These are phyloP conservation scores for Nematocida ausubeli DNA, from an alignment of 371 early-diverging fungal genomes.

Conservation along the genomic window DNA sequence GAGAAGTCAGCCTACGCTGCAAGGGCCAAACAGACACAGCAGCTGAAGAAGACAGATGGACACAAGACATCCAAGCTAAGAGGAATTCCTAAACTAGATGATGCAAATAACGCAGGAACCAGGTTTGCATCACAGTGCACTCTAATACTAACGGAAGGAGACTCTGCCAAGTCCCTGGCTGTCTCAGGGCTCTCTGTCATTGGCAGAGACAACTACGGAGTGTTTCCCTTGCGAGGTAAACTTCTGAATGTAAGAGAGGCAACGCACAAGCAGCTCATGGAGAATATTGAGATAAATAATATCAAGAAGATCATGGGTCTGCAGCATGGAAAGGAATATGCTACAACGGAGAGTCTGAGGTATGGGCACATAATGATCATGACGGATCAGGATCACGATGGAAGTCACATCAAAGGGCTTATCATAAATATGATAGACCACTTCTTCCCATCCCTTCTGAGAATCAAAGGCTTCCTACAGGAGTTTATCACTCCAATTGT, in stretches of 20 bases:
- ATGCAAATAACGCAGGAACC: slow-evolving; percentile 91
- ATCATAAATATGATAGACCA: slow-evolving; percentile 94
- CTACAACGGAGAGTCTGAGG: slow-evolving; percentile 73
- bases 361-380: slow-evolving; percentile 98
- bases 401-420: slow-evolving; percentile 96
- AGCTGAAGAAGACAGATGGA: slow-evolving; percentile 87
- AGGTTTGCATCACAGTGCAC: slow-evolving; percentile 77
- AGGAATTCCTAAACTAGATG: slow-evolving; percentile 89
- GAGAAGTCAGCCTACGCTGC: slow-evolving; percentile 77
- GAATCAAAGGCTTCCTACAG: slow-evolving; percentile 84
- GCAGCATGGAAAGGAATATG: slow-evolving; percentile 80
- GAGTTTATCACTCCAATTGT: slow-evolving; percentile 99
- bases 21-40: slow-evolving; percentile 75
- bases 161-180: slow-evolving; percentile 93
- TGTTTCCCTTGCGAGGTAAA: slow-evolving; percentile 96
- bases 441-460: slow-evolving; percentile 87
- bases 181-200: slow-evolving; percentile 84
- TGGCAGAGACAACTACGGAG: slow-evolving; percentile 88
- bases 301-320: slow-evolving; percentile 93
- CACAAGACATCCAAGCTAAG: slow-evolving; percentile 72
- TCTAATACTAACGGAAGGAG: slow-evolving; percentile 96
- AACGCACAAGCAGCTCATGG: slow-evolving; percentile 73
- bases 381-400: slow-evolving; percentile 99
- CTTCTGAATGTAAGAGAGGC: slow-evolving; percentile 95
- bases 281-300: slow-evolving; percentile 80